phyloP scores from a whole-genome alignment of 2,329 filamentous ascomycete species.

The Sphaerostilbella broomeana region DNA sequence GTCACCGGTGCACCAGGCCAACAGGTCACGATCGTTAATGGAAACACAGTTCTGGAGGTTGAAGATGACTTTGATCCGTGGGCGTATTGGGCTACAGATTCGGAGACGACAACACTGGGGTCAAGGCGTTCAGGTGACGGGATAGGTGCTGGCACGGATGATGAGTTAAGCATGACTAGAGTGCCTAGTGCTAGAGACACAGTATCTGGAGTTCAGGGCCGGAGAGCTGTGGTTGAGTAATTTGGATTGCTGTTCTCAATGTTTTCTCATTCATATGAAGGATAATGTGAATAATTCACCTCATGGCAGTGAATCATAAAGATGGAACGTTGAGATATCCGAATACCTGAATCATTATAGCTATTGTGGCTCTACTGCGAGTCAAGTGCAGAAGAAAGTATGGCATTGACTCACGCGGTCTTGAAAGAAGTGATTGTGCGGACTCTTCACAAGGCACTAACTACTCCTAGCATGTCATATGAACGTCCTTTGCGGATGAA shows the following conservation, averaged over 20 bases:
- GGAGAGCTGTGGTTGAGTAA: too few relatives aligned
- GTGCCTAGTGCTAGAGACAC: neutral
- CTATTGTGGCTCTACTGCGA: neutral
- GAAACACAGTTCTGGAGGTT: neutral
- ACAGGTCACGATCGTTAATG: slow-evolving; percentile 5
- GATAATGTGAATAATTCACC: neutral
- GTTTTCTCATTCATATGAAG: neutral
- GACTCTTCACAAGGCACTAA: too few relatives aligned
- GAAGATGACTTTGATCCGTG: slow-evolving; percentile 10
- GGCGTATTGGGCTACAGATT: slow-evolving; percentile 11
- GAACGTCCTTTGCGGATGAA: too few relatives aligned
- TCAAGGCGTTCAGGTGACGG: neutral
- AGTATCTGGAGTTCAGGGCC: neutral
- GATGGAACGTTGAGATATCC: too few relatives aligned
- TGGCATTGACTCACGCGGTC: neutral
- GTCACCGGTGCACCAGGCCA: neutral
- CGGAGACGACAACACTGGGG: slow-evolving; percentile 1
- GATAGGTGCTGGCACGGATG: neutral
- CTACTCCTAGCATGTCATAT: too few relatives aligned
- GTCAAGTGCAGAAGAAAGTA: neutral
- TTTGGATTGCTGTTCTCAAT: neutral
- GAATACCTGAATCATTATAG: too few relatives aligned
- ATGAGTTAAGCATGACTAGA: neutral
- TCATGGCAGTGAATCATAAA: too few relatives aligned
- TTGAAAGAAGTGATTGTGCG: too few relatives aligned